Evolutionary conservation across 2,329 filamentous ascomycete species (phyloP).

Genomic region (Neofusicoccum laricinum): DNA sequence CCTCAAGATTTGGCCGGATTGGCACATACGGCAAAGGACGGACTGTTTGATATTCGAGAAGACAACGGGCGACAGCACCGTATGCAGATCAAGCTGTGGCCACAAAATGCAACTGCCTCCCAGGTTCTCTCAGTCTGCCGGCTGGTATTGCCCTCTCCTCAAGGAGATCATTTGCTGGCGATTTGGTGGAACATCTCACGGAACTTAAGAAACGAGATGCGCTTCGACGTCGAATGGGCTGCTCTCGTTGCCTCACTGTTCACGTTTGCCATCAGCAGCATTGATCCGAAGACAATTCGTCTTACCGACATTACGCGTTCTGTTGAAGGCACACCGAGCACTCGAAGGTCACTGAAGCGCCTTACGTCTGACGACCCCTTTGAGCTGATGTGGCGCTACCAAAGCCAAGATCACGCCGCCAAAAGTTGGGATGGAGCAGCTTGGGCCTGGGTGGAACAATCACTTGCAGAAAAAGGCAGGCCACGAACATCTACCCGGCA

Average conservation of each 20-base stretch:
- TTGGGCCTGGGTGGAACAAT: conserved; percentile 34
- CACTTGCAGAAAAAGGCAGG: conserved; percentile 17
- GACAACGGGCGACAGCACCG: conserved; percentile 31
- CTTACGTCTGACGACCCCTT: not conserved
- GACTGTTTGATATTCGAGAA: conserved; percentile 28
- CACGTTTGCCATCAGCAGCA: conserved; percentile 34
- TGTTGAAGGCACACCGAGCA: conserved; percentile 1
- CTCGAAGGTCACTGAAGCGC: not conserved
- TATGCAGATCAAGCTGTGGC: conserved; percentile 30
- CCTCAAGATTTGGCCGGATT: conserved; percentile 1
- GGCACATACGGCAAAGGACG: not conserved
- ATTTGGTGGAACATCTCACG: conserved; percentile 39
- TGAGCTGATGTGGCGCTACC: conserved; percentile 30
- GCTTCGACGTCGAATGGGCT: conserved; percentile 31
- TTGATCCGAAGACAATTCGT: conserved; percentile 30
- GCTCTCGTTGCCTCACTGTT: conserved; percentile 42
- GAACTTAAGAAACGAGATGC: conserved; percentile 20
- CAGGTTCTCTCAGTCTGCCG: conserved; percentile 32
- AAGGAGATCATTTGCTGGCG: conserved; percentile 35
- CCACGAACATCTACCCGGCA: conserved; percentile 1
- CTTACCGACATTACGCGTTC: conserved; percentile 14
- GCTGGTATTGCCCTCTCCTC: conserved; percentile 33
- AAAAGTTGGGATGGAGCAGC: conserved; percentile 32
- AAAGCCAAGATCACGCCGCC: conserved; percentile 24
- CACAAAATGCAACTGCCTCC: conserved; percentile 27